Evolutionary conservation across 1,284 basidiomycete genomes (phyloP), one percentile per base, ranked within the genome.

Genomic region (Cutaneotrichosporon cutaneum): DNA sequence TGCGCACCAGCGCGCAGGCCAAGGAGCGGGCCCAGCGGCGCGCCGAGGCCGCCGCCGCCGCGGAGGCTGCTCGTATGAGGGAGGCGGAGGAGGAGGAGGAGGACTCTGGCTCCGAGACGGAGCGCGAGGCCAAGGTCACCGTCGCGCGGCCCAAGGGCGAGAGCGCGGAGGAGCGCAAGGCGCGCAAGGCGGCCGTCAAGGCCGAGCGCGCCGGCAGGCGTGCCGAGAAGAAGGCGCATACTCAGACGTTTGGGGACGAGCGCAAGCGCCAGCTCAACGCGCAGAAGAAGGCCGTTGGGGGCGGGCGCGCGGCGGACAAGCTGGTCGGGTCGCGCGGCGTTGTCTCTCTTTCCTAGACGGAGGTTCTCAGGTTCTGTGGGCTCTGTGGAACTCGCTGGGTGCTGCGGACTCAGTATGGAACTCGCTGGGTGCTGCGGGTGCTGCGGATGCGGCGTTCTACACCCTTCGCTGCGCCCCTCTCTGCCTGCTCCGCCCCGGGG

Each of bases 111-210:
- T 81, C 75, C 21, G 78, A 79, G 62, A 79, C 75, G 4, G 75
- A 77, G 63, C 61, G 63, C n/a, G 75, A 77, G 56, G 45, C 57
- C 27, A 62, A 66, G 45, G 73, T 73, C 22, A 81, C 80, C 1
- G 77, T 91, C 57, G 80, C 85, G n/a, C 85, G 94, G 26, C 81
- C 87, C 0, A 88, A 88, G 66, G 83, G 87, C 65, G 96, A 99
- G 80, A 84, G 87, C 3, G 86, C 86, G 60, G 93, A 94, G 68
- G 92, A 91, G 51, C 92, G 92, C 78, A 92, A 88, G 72, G 86
- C 87, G 0, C 86, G 96, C 22, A 99, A 99, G 78, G 83, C 86
- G n/a, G 88, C 87, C 0, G 86, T 93, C 39, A 99, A 97, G 78
- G 85, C 83, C 9, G 89, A 92, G 67, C 85, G 90, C 63, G 88